These are phyloP conservation scores for Russula sp. DNA, from an alignment of 768 basidiomycete species.

Conservation along the genomic window DNA sequence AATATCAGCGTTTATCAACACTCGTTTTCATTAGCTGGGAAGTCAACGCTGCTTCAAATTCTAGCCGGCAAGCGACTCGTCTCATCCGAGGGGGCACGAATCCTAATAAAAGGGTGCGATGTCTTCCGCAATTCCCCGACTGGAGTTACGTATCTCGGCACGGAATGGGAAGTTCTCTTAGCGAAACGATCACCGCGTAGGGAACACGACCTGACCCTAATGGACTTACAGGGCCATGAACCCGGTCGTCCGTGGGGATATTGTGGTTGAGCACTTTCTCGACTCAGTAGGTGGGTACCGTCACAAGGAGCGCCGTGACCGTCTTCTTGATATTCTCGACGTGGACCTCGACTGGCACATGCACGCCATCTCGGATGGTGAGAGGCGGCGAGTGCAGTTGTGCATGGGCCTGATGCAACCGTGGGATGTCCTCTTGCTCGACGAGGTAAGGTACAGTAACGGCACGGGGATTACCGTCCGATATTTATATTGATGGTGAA, in stretches of 20 bases:
- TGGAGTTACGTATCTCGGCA: slow-evolving; percentile 85
- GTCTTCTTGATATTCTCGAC: slow-evolving; percentile 85
- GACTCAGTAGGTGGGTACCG: slow-evolving; percentile 96
- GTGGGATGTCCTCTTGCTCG: slow-evolving; percentile 90
- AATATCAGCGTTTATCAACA: background rate
- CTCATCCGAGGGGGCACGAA: slow-evolving; percentile 47
- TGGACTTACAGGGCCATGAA: slow-evolving; percentile 77
- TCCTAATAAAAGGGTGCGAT: slow-evolving; percentile 75
- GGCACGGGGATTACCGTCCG: slow-evolving; percentile 6
- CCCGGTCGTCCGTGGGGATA: slow-evolving; percentile 91
- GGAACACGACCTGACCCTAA: slow-evolving; percentile 5
- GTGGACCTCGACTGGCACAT: slow-evolving; percentile 96
- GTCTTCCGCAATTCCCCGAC: slow-evolving; percentile 86
- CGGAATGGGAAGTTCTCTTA: slow-evolving; percentile 70
- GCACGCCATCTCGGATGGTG: slow-evolving; percentile 95
- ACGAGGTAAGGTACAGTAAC: slow-evolving; percentile 74
- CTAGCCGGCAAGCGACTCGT: slow-evolving; percentile 89
- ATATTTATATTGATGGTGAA: background rate
- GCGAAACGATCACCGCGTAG: background rate
- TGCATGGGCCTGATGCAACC: slow-evolving; percentile 94
- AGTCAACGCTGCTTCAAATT: slow-evolving; percentile 93
- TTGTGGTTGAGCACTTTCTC: slow-evolving; percentile 89
- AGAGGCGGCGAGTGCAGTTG: slow-evolving; percentile 88
- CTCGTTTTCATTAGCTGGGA: slow-evolving; percentile 58
- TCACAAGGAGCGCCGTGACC: slow-evolving; percentile 84